A percentile compares a stretch with the other conserved stretches of the same genome.
Evolutionary conservation across 345 rosid genomes (phyloP).

Genomic region (Turnera subulata): DNA sequence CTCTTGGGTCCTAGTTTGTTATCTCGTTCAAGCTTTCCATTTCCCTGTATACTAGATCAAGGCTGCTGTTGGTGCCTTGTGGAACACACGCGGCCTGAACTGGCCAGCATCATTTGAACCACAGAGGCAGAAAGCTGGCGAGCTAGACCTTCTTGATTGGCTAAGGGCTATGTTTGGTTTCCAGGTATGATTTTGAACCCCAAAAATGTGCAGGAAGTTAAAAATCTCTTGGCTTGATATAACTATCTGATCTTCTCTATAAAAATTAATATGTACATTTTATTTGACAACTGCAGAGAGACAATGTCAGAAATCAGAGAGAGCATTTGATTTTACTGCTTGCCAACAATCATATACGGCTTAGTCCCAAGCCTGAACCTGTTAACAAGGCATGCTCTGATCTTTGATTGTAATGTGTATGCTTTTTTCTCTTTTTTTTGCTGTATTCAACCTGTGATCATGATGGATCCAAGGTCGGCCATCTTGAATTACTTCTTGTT

Average conservation of each 20-base stretch:
- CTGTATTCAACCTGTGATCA: neutral
- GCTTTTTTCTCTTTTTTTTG: neutral
- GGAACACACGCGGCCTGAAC: conserved; percentile 78
- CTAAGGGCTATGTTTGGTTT: conserved; percentile 95
- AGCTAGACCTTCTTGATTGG: conserved; percentile 94
- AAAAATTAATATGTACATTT: neutral
- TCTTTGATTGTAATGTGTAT: neutral
- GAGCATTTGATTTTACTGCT: conserved; percentile 88
- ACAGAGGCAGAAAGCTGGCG: conserved; percentile 79
- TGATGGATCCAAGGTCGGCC: neutral
- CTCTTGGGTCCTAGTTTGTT: conserved; percentile 6
- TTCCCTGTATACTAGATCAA: conserved; percentile 51
- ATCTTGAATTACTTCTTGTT: neutral
- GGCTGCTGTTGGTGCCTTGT: conserved; percentile 89
- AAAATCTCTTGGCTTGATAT: neutral
- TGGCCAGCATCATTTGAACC: conserved; percentile 88
- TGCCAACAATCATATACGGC: conserved; percentile 80
- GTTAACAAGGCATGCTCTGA: conserved; percentile 60
- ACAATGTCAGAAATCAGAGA: conserved; percentile 92
- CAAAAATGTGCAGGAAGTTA: neutral
- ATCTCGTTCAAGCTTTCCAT: conserved; percentile 16
- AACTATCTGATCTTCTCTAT: neutral
- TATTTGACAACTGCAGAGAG: conserved; percentile 56
- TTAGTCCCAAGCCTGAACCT: conserved; percentile 89
- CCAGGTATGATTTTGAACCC: conserved; percentile 55